These are phyloP conservation scores for Boletus sensibilis DNA, from an alignment of 768 basidiomycete species.

Conservation along the genomic window DNA sequence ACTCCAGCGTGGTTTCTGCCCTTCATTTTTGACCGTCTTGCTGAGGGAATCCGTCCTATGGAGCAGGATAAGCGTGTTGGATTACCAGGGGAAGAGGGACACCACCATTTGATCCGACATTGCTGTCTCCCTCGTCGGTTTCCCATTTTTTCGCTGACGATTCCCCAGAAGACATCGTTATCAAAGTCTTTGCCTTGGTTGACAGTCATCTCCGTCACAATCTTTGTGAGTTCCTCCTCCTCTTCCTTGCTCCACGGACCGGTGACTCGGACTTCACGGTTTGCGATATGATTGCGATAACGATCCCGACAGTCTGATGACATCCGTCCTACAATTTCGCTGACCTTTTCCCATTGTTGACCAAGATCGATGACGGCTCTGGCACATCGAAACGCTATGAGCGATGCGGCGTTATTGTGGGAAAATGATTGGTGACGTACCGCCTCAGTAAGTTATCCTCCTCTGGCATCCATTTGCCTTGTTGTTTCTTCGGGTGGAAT, in stretches of 20 bases:
- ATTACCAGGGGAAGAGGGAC: conserved; percentile 7
- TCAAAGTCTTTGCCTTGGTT: conserved; percentile 71
- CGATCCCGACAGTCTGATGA: conserved; percentile 82
- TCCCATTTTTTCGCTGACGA: conserved; percentile 75
- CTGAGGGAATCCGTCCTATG: conserved; percentile 74
- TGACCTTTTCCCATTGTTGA: conserved; percentile 80
- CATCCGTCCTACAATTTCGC: conserved; percentile 67
- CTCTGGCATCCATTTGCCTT: conserved; percentile 66
- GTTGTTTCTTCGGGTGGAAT: conserved; percentile 65
- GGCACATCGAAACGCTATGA: conserved; percentile 1
- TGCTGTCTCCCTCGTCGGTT: conserved; percentile 75
- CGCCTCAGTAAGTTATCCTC: conserved; percentile 65
- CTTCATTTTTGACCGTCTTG: conserved; percentile 70
- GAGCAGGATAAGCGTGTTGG: neutral
- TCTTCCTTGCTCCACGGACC: conserved; percentile 82
- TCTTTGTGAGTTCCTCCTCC: conserved; percentile 68
- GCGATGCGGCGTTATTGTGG: neutral
- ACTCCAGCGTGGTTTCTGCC: conserved; percentile 70
- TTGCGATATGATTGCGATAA: conserved; percentile 78
- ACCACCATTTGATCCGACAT: conserved; percentile 85
- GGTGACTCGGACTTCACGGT: conserved; percentile 58
- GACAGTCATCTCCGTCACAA: conserved; percentile 74
- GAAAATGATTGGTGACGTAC: conserved; percentile 40
- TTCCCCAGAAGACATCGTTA: conserved; percentile 81
- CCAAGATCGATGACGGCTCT: conserved; percentile 72